These are phyloP conservation scores for Nepenthes gracilis DNA, from an alignment of 148 eudicot genomes.

Conservation along the genomic window DNA sequence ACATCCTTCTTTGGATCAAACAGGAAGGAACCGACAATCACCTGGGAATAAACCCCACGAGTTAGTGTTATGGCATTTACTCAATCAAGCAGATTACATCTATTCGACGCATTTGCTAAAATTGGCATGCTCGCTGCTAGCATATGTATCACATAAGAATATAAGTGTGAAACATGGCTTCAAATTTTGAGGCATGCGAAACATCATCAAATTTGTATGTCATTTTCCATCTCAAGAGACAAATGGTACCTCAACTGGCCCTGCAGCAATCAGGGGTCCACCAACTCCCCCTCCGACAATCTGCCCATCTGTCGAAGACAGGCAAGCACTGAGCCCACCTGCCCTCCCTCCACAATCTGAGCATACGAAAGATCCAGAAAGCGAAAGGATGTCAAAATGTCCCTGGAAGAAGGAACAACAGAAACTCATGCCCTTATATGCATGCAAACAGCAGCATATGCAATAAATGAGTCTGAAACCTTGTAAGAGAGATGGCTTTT, in stretches of 20 bases:
- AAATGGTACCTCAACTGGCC: conserved; percentile 51
- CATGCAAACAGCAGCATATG: not conserved
- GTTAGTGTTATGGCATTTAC: not conserved
- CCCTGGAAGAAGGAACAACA: conserved; percentile 33
- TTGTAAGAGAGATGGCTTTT: too few relatives aligned
- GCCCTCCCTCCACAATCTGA: conserved; percentile 51
- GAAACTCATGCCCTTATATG: not conserved
- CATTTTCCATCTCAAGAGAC: not conserved
- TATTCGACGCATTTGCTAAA: too few relatives aligned
- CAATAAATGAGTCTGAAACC: too few relatives aligned
- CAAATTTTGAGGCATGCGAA: too few relatives aligned
- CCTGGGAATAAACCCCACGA: conserved; percentile 22
- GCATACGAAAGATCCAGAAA: conserved; percentile 58
- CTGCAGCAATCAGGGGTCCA: conserved; percentile 77
- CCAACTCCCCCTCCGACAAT: conserved; percentile 71
- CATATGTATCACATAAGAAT: too few relatives aligned
- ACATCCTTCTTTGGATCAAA: conserved; percentile 52
- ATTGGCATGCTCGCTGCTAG: too few relatives aligned
- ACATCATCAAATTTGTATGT: not conserved
- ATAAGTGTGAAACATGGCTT: too few relatives aligned
- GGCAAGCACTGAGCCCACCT: conserved; percentile 69
- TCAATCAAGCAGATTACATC: not conserved
- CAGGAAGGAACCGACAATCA: conserved; percentile 62
- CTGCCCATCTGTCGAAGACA: conserved; percentile 40
- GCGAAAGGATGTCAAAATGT: conserved; percentile 53